Percentiles rank a stretch among this genome's conserved stretches.
These are phyloP conservation scores for Fusarium globosum DNA, from an alignment of 2,329 filamentous ascomycete genomes.

Conservation along the genomic window DNA sequence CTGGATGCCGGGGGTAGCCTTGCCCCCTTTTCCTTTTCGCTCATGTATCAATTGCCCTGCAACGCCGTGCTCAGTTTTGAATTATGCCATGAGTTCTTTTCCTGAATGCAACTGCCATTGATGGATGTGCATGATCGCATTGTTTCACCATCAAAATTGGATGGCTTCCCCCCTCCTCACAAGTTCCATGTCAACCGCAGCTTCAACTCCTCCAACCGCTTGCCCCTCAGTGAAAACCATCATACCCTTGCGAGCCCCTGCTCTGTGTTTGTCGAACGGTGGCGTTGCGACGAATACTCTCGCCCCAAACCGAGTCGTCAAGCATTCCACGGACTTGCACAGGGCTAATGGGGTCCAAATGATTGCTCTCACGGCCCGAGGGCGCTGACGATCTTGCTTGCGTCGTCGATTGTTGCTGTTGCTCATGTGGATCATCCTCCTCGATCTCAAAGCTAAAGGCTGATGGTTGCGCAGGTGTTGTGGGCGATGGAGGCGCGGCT, in stretches of 20 bases:
- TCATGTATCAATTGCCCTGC: slow-evolving; percentile 22
- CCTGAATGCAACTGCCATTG: slow-evolving; percentile 1
- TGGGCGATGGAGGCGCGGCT: slow-evolving; percentile 55
- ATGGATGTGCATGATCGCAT: slow-evolving; percentile 18
- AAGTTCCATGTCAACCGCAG: not conserved
- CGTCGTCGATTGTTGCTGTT: slow-evolving; percentile 29
- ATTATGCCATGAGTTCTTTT: slow-evolving; percentile 18
- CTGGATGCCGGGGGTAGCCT: slow-evolving; percentile 1
- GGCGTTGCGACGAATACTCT: slow-evolving; percentile 89
- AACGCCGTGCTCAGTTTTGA: slow-evolving; percentile 37
- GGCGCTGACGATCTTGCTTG: slow-evolving; percentile 57
- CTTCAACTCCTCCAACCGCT: slow-evolving; percentile 33
- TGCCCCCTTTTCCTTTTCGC: slow-evolving; percentile 12
- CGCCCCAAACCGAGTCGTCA: slow-evolving; percentile 91
- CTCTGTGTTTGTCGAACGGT: slow-evolving; percentile 66
- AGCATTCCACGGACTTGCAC: slow-evolving; percentile 85
- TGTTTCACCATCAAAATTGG: slow-evolving; percentile 20
- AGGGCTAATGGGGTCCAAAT: slow-evolving; percentile 52
- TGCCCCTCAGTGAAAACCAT: slow-evolving; percentile 41
- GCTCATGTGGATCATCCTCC: slow-evolving; percentile 52
- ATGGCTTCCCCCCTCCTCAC: not conserved
- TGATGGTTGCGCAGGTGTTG: slow-evolving; percentile 61
- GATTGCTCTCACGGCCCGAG: slow-evolving; percentile 70
- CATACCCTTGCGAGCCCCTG: slow-evolving; percentile 49
- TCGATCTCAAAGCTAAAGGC: slow-evolving; percentile 70